phyloP scores from a whole-genome alignment of 225 moss, liverwort and hornwort genomes.

The Pleurozium schreberi region DNA sequence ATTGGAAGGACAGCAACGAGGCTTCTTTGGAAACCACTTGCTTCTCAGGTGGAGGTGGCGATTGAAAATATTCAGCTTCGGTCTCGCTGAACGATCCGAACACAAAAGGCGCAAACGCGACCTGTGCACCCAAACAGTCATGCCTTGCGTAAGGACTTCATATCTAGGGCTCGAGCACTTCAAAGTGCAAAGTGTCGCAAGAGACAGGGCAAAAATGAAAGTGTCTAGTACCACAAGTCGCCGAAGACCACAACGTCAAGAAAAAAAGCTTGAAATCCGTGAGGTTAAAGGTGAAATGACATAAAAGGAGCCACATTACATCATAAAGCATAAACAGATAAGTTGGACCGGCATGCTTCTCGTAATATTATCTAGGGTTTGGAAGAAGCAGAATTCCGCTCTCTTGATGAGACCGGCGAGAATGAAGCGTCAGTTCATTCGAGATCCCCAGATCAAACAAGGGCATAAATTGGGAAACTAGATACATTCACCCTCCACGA shows the following conservation, averaged over 20 bases:
- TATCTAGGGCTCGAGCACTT: background rate
- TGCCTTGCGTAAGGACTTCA: background rate
- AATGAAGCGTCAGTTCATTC: background rate
- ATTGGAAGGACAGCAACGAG: slow-evolving; percentile 3
- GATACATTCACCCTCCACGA: background rate
- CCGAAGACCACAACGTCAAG: background rate
- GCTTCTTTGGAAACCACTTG: slow-evolving; percentile 3
- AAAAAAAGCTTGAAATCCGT: background rate
- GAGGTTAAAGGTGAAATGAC: background rate
- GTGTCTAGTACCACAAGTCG: background rate
- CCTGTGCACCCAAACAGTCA: slow-evolving; percentile 4
- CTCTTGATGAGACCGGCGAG: background rate
- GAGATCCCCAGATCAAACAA: background rate
- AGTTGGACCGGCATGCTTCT: background rate
- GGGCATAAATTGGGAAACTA: background rate
- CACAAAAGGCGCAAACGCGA: slow-evolving; percentile 31
- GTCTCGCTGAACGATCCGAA: slow-evolving; percentile 78
- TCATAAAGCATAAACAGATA: background rate
- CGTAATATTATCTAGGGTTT: background rate
- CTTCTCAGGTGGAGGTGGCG: slow-evolving; percentile 18
- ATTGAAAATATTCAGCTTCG: slow-evolving; percentile 42
- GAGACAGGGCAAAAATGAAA: background rate
- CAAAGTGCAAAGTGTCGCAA: background rate
- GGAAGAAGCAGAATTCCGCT: background rate
- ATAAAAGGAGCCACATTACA: background rate